Base-by-base conservation (phyloP, 192 early-diverging fungal genomes). In the Dissophora ornata region DNA sequence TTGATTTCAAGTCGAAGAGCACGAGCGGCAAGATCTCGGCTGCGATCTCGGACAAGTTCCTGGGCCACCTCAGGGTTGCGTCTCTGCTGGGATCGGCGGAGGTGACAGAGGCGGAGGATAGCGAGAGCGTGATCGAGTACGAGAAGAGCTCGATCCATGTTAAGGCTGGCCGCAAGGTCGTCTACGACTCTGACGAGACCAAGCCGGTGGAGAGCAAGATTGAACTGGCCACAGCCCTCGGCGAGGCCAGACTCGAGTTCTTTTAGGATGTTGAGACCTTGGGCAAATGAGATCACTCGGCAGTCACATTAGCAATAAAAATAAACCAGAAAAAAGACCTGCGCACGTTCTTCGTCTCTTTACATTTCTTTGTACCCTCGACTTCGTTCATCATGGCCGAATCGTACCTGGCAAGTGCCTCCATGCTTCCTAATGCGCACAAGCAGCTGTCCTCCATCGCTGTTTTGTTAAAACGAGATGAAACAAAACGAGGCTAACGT, bases 151-250 rank as follows among this genome's bases (percentile, higher is more conserved):
- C 30, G 2, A 33, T 28, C 16, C 62, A 42, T 33, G 29, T 12
- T 21, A 73, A 73, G 70, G 26, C 40, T 21, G 70, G 70, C 12
- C 38, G 29, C 29, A 73, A 73, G 62, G 16, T 65, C 29, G 46
- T 73, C 19, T 29, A 38, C 16, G 38, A 57, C 42, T 26, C 47
- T 0, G 59, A 44, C 26, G 54, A 71, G 26, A 33, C 8, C 22
- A 41, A 41, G 22, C 25, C 9, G 21, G 55, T 57, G 6, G 34
- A 40, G 10, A 34, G 48, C 26, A 41, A 40, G 16, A 58, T 68
- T 33, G 33, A 32, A 2, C 6, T 68, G 18, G 28, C 19, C 15
- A 42, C 46, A 24, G 36, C 56, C 28, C n/a, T 68, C 36, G 38
- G 66, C 26, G 44, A 44, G 3, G 41, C 55, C 18, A 29, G 5